phyloP scores from a whole-genome alignment of 768 basidiomycete species.

The Suillus subluteus region DNA sequence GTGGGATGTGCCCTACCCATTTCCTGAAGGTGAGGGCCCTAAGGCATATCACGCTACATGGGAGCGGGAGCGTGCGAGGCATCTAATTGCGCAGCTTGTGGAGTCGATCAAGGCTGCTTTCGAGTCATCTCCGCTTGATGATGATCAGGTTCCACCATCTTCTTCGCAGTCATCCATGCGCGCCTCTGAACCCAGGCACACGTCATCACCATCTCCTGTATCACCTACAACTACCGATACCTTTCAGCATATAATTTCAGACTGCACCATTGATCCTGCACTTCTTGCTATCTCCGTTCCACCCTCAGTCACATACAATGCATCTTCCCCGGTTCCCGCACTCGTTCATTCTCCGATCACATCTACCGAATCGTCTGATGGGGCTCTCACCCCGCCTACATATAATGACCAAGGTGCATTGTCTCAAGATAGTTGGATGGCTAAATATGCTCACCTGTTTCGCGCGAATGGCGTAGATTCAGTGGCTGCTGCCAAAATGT shows the following conservation, averaged over 20 bases:
- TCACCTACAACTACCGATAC: neutral
- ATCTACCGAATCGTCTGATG: conserved; percentile 8
- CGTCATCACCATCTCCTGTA: neutral
- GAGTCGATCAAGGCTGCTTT: conserved; percentile 59
- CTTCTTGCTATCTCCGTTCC: conserved; percentile 35
- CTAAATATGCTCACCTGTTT: neutral
- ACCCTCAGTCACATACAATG: conserved; percentile 8
- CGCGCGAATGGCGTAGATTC: conserved; percentile 18
- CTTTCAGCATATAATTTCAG: conserved; percentile 12
- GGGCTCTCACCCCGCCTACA: neutral
- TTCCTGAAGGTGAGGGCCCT: conserved; percentile 71
- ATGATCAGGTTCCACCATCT: neutral
- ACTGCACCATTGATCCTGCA: conserved; percentile 36
- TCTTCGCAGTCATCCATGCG: conserved; percentile 5
- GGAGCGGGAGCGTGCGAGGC: conserved; percentile 65
- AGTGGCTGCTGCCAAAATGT: conserved; percentile 20
- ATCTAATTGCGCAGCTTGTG: conserved; percentile 63
- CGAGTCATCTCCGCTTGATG: conserved; percentile 6
- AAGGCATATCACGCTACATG: conserved; percentile 63
- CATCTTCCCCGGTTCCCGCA: neutral
- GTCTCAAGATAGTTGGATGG: neutral
- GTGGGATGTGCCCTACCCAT: conserved; percentile 86
- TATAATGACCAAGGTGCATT: conserved; percentile 4
- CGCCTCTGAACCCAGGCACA: neutral
- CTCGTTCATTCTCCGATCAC: conserved; percentile 11